Percentiles rank a stretch among this genome's conserved stretches.
These are phyloP conservation scores for Platanthera zijinensis DNA, from an alignment of 106 monocot species.

Conservation along the genomic window DNA sequence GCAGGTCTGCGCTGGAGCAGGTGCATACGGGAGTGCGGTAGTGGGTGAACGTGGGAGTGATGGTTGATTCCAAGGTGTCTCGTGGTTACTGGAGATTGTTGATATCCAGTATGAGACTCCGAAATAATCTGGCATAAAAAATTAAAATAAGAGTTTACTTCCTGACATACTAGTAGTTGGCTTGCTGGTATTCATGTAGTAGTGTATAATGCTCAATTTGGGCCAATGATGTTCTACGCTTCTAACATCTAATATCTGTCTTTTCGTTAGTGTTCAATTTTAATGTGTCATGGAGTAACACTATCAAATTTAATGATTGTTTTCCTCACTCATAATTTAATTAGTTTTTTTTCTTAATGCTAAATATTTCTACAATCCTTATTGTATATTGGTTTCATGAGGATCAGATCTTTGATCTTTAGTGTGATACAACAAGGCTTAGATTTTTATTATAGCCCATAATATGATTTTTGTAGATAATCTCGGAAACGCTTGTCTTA, in stretches of 20 bases:
- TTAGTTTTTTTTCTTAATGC: background rate
- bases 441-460: background rate
- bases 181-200: no score
- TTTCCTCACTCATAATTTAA: background rate
- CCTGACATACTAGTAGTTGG: no score
- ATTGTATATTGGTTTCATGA: background rate
- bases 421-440: background rate
- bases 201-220: no score
- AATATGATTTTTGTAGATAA: constrained; percentile 44
- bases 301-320: background rate
- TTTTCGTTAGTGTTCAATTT: background rate
- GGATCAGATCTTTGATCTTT: background rate
- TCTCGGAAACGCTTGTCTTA: constrained; percentile 94
- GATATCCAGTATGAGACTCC: no score
- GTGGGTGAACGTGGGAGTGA: no score
- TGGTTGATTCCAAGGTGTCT: no score
- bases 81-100: no score
- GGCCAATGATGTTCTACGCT: no score
- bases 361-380: background rate
- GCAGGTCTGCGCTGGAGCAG: no score
- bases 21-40: no score
- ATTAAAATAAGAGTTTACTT: no score
- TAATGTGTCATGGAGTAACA: background rate
- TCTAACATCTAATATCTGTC: background rate
- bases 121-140: no score